phyloP scores from a whole-genome alignment of 2,329 filamentous ascomycete genomes.

The Dryadomyces quercivorus region DNA sequence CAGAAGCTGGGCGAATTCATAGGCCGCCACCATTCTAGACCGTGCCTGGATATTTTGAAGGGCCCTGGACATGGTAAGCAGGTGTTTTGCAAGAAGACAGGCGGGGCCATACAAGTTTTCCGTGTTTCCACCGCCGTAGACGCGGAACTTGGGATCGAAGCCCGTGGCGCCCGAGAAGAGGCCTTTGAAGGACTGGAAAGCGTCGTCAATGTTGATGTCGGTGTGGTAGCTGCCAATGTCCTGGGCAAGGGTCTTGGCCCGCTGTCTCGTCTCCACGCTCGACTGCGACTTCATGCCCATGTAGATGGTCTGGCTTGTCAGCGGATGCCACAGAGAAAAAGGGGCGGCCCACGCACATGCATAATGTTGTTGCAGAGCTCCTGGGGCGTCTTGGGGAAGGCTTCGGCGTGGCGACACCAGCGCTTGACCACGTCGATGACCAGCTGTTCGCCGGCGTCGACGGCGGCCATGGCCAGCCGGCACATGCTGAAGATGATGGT shows the following conservation, averaged over 20 bases:
- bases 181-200: conserved; percentile 46
- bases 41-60: conserved; percentile 55
- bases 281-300: conserved; percentile 61
- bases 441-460: conserved; percentile 28
- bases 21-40: conserved; percentile 45
- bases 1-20: conserved; percentile 24
- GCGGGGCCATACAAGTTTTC: conserved; percentile 38
- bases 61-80: conserved; percentile 19
- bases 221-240: conserved; percentile 61
- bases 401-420: conserved; percentile 18
- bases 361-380: conserved; percentile 38
- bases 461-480: conserved; percentile 39
- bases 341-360: conserved; percentile 4
- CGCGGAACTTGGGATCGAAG: conserved; percentile 44
- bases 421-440: conserved; percentile 26
- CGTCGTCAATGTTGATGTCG: conserved; percentile 61
- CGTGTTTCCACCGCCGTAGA: conserved; percentile 46
- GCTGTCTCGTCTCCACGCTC: conserved; percentile 50
- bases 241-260: conserved; percentile 47
- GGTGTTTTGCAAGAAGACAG: not conserved
- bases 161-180: conserved; percentile 45
- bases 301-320: conserved; percentile 39
- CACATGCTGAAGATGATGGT: conserved; percentile 37
- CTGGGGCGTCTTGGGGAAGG: conserved; percentile 40
- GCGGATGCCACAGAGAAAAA: not conserved